Evolutionary conservation across 768 basidiomycete species (phyloP), one percentile per base, ranked within the genome.

Genomic region (Rhodocollybia butyracea): DNA sequence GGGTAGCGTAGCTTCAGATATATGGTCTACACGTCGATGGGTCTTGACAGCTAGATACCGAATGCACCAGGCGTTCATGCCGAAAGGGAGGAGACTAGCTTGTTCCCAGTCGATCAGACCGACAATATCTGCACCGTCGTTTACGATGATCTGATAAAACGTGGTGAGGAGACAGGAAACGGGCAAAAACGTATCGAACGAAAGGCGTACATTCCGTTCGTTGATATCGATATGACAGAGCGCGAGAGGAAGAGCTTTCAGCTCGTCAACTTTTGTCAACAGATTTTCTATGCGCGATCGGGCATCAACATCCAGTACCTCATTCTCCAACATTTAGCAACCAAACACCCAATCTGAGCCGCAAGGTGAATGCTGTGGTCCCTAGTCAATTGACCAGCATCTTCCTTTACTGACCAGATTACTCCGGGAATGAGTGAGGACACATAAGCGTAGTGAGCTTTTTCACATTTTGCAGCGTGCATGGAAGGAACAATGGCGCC

Each of bases 81-180:
- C 53, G 4, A 58, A 24, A 11, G 57, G 57, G 15, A 58, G 43
- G 22, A 58, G 42, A 30, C 19, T 26, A n/a, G 57, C 57, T 13
- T n/a, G 27, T 39, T 54, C 57, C 57, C 57, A 55, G 38, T 58
- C 57, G 27, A 58, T 31, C 5, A 58, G 39, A 47, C 53, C 53
- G 32, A 54, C 43, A n/a, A 54, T 36, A n/a, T 58, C 26, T 1
- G 52, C 22, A 12, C 29, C 34, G 10, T 46, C 51, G 31, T 58
- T 36, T n/a, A 51, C 19, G 22, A 51, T 51, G 48, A 51, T 51
- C 46, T 47, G 24, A 27, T 10, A 8, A 30, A 30, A n/a, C 11
- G 29, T 5, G 12, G 15, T 47, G 21, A 27, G 24, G 10, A 47
- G 11, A 47, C 19, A 19, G 10, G 10, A n/a, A n/a, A 24, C 10